A percentile compares a stretch with the other conserved stretches of the same genome.
These are phyloP conservation scores for Marchantia paleacea DNA, from an alignment of 225 moss, liverwort and hornwort species.

Conservation along the genomic window DNA sequence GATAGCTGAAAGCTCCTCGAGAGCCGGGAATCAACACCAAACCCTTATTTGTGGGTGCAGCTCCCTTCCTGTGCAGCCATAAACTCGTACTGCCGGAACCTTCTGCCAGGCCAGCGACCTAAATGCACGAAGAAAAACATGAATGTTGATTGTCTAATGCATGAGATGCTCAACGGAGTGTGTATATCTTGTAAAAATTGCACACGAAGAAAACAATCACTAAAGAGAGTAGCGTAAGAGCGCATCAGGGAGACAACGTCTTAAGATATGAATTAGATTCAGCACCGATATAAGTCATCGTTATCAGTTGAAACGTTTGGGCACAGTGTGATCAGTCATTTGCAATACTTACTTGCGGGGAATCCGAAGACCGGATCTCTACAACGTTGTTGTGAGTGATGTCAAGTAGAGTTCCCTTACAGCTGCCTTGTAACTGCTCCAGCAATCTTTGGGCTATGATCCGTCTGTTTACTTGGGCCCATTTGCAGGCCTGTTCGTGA, in stretches of 20 bases:
- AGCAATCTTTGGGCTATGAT: conserved; percentile 67
- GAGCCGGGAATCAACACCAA: conserved; percentile 78
- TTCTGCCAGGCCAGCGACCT: conserved; percentile 6
- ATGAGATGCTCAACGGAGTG: too few species aligned
- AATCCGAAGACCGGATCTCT: conserved; percentile 30
- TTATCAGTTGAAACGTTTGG: too few species aligned
- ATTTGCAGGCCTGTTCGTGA: conserved; percentile 79
- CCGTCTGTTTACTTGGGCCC: conserved; percentile 76
- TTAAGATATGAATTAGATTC: too few species aligned
- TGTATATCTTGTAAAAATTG: too few species aligned
- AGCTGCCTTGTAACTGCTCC: conserved; percentile 60
- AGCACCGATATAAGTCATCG: too few species aligned
- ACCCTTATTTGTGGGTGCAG: conserved; percentile 71
- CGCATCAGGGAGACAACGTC: too few species aligned
- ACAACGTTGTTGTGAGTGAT: conserved; percentile 83
- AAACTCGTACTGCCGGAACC: conserved; percentile 1
- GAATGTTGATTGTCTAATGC: too few species aligned
- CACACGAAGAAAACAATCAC: not conserved
- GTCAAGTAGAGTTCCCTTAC: conserved; percentile 53
- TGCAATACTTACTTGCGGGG: conserved; percentile 4
- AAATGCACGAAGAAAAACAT: not conserved
- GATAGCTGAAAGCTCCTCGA: conserved; percentile 68
- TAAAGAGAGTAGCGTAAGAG: too few species aligned
- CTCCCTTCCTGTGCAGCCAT: conserved; percentile 79
- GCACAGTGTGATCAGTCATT: too few species aligned